phyloP scores from a whole-genome alignment of 257 asterid genomes.

The Capsicum baccatum region DNA sequence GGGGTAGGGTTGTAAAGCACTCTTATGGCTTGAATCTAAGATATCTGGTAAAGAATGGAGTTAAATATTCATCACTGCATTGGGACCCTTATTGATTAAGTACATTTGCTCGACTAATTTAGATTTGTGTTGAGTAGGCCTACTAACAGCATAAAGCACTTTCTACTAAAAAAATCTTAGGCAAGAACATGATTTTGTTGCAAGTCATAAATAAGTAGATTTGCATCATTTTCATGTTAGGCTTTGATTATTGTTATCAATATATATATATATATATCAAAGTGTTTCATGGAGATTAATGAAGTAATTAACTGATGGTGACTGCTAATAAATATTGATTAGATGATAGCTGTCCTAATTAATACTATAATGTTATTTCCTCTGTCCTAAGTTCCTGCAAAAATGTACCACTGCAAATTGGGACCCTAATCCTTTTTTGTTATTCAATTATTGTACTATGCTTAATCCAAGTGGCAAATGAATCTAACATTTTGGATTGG shows the following conservation, averaged over 20 bases:
- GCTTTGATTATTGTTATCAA: background rate
- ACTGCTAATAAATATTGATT: background rate
- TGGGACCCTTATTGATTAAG: no score
- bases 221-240: background rate
- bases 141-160: no score
- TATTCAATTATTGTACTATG: constrained; percentile 6
- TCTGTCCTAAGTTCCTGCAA: background rate
- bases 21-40: accelerated
- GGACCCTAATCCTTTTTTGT: background rate
- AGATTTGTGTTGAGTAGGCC: no score
- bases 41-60: background rate
- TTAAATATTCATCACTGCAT: background rate
- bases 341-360: background rate
- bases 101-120: no score
- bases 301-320: background rate
- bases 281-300: background rate
- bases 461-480: background rate
- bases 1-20: background rate
- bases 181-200: no score
- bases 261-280: background rate
- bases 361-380: background rate
- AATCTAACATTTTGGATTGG: background rate
- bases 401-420: background rate
- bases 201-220: background rate
- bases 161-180: no score